Conservation (phyloP, 768 basidiomycete species). For the Leccinum rimulosum region DNA sequence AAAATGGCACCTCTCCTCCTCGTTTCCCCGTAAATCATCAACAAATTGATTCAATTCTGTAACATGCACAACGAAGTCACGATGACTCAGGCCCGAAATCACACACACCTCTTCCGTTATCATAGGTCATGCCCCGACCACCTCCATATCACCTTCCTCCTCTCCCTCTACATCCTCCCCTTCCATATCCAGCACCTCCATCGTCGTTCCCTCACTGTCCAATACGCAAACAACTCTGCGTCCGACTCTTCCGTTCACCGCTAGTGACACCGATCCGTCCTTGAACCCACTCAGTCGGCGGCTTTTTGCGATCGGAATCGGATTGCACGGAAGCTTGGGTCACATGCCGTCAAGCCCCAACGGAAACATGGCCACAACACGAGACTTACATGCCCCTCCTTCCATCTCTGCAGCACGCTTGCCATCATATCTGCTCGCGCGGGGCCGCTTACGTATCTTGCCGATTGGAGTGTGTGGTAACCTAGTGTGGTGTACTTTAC, state of each 20-base stretch:
- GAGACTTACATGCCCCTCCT: slow-evolving; percentile 60
- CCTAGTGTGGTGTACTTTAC: slow-evolving; percentile 58
- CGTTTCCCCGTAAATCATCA: slow-evolving; percentile 22
- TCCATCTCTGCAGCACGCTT: slow-evolving; percentile 53
- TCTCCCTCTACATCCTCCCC: slow-evolving; percentile 49
- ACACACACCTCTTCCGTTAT: slow-evolving; percentile 14
- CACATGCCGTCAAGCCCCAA: slow-evolving; percentile 32
- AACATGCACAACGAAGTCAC: slow-evolving; percentile 28
- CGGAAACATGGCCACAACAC: slow-evolving; percentile 30
- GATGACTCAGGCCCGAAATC: slow-evolving; percentile 17
- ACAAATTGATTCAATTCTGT: slow-evolving; percentile 7
- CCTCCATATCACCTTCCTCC: slow-evolving; percentile 31
- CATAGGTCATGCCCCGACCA: slow-evolving; percentile 17
- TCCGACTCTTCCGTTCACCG: slow-evolving; percentile 72
- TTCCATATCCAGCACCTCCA: slow-evolving; percentile 81
- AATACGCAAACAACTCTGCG: slow-evolving; percentile 76
- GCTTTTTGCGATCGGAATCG: slow-evolving; percentile 53
- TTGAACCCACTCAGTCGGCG: slow-evolving; percentile 54
- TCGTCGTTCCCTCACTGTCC: slow-evolving; percentile 54
- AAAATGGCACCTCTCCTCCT: slow-evolving; percentile 36
- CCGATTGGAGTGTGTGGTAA: slow-evolving; percentile 52
- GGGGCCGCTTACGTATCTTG: slow-evolving; percentile 50
- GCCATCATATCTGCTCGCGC: slow-evolving; percentile 67
- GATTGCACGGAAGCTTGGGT: slow-evolving; percentile 48
- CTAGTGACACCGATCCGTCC: slow-evolving; percentile 53